These are phyloP conservation scores for Pythium utonaiense DNA, from an alignment of 352 stramenopile species.

Conservation along the genomic window DNA sequence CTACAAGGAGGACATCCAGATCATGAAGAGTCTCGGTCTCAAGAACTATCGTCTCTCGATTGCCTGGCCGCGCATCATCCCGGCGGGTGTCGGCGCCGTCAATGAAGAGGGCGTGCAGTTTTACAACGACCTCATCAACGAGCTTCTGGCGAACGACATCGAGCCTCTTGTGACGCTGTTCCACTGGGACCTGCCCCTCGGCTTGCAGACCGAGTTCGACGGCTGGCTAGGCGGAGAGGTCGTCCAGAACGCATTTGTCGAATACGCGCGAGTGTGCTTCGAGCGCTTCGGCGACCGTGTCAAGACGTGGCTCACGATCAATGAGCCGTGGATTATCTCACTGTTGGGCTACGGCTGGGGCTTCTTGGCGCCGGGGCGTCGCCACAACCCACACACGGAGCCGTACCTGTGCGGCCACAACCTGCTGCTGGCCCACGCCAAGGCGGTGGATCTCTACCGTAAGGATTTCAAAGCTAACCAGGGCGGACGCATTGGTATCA, in stretches of 20 bases:
- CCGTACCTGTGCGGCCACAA: constrained; percentile 71
- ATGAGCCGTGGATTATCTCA: constrained; percentile 85
- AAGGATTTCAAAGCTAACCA: constrained; percentile 29
- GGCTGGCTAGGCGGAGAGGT: constrained; percentile 51
- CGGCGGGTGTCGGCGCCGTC: constrained; percentile 28
- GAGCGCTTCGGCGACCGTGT: constrained; percentile 90
- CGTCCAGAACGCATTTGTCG: constrained; percentile 62
- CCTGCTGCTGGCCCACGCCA: constrained; percentile 84
- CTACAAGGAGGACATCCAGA: constrained; percentile 82
- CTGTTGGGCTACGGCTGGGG: constrained; percentile 49
- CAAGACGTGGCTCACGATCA: constrained; percentile 92
- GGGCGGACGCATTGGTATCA: constrained; percentile 89
- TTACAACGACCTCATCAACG: constrained; percentile 90
- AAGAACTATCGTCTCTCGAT: constrained; percentile 93
- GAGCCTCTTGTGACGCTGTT: constrained; percentile 90
- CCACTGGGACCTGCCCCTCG: constrained; percentile 93
- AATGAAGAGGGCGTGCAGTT: constrained; percentile 86
- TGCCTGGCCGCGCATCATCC: constrained; percentile 88
- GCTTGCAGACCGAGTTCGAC: constrained; percentile 53
- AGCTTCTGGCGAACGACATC: constrained; percentile 66
- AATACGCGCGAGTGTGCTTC: constrained; percentile 83
- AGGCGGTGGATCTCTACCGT: constrained; percentile 77
- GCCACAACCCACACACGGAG: constrained; percentile 25
- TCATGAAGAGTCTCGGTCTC: constrained; percentile 88
- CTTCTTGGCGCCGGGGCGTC: constrained; percentile 66